Evolutionary conservation across 441 rosid species (phyloP), one percentile per base, ranked within the genome.

Genomic region (Brassica hybrid): DNA sequence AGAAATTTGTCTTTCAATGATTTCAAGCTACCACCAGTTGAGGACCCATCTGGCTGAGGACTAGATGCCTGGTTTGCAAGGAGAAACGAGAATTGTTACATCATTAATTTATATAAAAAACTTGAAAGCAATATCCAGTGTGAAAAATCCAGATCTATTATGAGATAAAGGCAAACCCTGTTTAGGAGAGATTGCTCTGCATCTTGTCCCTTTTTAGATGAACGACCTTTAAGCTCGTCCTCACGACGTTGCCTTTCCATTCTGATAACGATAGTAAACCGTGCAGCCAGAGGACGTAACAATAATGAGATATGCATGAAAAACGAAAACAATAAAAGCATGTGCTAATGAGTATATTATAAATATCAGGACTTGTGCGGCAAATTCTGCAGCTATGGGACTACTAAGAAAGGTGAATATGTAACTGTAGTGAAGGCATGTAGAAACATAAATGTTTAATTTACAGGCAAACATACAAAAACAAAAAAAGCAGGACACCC

Each of bases 201-300:
- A 72, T 90, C 95, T 71, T 77, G 77, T 76, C 81, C 90, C 82
- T 87, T 90, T 79, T 88, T 90, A 43, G 95, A 88, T 65, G 94
- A 79, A 65, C 86, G 84, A 17, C 72, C 86, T 84, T 87, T 90
- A 67, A 82, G 79, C 85, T 90, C 95, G 64, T 90, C 95, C 78
- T 87, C 92, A 2, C 93, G 91, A 21, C 95, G 89, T 63, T 88
- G 93, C 79, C 95, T 87, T 72, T 90, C 95, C 90, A 90, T 86
- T 85, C 95, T 90, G 79, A 77, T 67, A 5, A 76, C 67, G 32
- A 36, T 45, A 71, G 61, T 74, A 65, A 34, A 18, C 60, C 18
- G 2, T 38, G 27, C 10, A n/a, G 32, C 56, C 71, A 75, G 43
- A 71, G 60, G 68, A 52, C 3, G 3, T 75, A 50, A 7, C 4